Base-by-base conservation (phyloP, 441 rosid genomes). In the Populus hybrid region DNA sequence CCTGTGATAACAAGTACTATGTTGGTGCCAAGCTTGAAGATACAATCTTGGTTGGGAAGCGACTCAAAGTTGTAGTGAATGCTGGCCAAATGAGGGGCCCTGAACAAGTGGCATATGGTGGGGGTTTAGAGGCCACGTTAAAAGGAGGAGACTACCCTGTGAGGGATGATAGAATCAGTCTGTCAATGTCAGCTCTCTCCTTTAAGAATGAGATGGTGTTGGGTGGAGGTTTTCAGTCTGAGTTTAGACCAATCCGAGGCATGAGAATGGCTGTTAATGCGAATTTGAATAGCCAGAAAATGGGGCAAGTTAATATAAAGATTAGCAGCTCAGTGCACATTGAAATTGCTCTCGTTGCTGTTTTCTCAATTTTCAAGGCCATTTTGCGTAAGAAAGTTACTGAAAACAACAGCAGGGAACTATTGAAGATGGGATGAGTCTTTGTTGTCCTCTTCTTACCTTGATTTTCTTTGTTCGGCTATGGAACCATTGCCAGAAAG, bases 131-230 rank as follows among this genome's bases (percentile, higher is more conserved):
- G 83, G 98, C 92, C 54, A 86, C 83, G 38, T 46, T 94, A 38
- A 87, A 93, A 88, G 99, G 97, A 81, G 85, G 85, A 73, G 95
- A 94, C 81, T 92, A 87, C 86, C 99, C 97, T 2, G 87, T 87
- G 79, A 90, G 87, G 84, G 88, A 84, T 50, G 95, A 91, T 30
- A 86, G 77, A 35, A 78, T 87, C 63, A 85, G 89, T 73, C 70
- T 95, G 77, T 81, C 89, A 24, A 76, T 90, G 89, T 83, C 95
- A 1, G 92, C 90, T 69, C 86, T 94, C 16, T 90, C 98, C 73
- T 88, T 77, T 77, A 90, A 93, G 10, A 81, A 84, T 77, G 99
- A 95, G 87, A 84, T 84, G 46, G 95, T 91, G 74, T 78, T 95
- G 78, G 80, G 91, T 76, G 94, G 93, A 81, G 90, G 89, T 72